A percentile compares a stretch with the other conserved stretches of the same genome.
phyloP scores from a whole-genome alignment of 352 stramenopile genomes.

The Phytophthora multivora region DNA sequence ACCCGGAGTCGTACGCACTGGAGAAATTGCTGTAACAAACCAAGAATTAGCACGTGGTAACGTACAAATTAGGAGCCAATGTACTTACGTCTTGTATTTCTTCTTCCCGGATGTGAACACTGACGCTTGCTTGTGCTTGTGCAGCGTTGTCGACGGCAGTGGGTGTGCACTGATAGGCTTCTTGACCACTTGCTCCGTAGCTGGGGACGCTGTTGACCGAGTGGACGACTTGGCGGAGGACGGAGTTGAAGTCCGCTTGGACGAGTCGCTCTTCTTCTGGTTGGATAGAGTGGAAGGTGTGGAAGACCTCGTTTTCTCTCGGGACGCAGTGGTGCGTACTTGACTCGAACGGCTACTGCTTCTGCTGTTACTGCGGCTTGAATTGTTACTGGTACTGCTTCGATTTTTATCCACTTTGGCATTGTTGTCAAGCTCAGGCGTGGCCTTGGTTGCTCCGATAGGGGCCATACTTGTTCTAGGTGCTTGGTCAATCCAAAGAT shows the following conservation, averaged over 20 bases:
- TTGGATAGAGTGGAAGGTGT: slow-evolving; percentile 9
- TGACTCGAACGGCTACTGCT: slow-evolving; percentile 24
- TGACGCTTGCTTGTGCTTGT: slow-evolving; percentile 79
- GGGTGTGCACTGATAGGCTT: slow-evolving; percentile 25
- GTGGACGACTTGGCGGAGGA: slow-evolving; percentile 16
- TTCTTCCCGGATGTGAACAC: slow-evolving; percentile 75
- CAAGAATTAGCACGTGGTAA: background rate
- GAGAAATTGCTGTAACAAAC: slow-evolving; percentile 61
- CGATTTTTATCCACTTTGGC: slow-evolving; percentile 9
- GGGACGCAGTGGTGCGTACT: slow-evolving; percentile 5
- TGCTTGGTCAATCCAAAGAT: slow-evolving; percentile 3
- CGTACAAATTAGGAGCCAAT: background rate
- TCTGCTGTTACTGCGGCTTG: slow-evolving; percentile 16
- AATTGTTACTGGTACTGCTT: slow-evolving; percentile 8
- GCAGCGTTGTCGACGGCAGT: slow-evolving; percentile 57
- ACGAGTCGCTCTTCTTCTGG: slow-evolving; percentile 17
- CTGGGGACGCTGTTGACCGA: background rate
- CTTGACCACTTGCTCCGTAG: slow-evolving; percentile 18
- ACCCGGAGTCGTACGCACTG: slow-evolving; percentile 65
- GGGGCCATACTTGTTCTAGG: slow-evolving; percentile 18
- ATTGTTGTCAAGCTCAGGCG: slow-evolving; percentile 23
- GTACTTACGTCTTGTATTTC: slow-evolving; percentile 74
- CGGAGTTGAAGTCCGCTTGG: slow-evolving; percentile 11
- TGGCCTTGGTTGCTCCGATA: slow-evolving; percentile 13
- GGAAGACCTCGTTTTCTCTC: slow-evolving; percentile 18